Conservation (phyloP, 108 stramenopile genomes). For the Skeletonema grethae region DNA sequence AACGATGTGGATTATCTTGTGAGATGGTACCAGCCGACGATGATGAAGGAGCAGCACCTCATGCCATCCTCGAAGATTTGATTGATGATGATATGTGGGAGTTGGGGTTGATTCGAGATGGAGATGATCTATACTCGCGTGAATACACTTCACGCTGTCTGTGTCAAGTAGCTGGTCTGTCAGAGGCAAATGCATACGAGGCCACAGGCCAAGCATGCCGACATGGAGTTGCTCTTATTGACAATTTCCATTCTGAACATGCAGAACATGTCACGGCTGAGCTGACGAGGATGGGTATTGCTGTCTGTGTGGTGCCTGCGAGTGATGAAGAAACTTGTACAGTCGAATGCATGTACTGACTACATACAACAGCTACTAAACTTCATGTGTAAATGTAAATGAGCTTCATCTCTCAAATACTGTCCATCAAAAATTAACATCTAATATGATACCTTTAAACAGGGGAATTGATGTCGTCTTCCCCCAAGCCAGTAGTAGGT, state of each 20-base stretch:
- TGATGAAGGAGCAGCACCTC: neutral
- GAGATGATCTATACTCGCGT: neutral
- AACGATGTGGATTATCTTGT: neutral
- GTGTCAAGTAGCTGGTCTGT: neutral
- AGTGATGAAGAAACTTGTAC: neutral
- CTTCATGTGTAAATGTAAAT: no score
- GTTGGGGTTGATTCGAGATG: neutral
- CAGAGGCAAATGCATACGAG: neutral
- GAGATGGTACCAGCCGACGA: neutral
- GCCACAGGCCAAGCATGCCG: neutral
- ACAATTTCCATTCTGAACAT: neutral
- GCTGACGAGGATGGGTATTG: neutral
- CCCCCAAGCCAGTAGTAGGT: conserved; percentile 69
- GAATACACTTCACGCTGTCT: neutral
- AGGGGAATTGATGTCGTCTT: conserved; percentile 6
- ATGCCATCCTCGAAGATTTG: neutral
- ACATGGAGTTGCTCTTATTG: neutral
- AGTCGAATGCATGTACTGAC: no score
- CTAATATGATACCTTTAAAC: neutral
- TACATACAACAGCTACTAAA: no score
- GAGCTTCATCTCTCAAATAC: neutral
- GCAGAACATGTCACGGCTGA: neutral
- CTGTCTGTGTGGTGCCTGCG: neutral
- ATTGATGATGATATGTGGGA: neutral
- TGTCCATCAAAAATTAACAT: neutral